Base-by-base conservation (phyloP, 805 yeast species). In the Limtongozyma cylindracea region DNA sequence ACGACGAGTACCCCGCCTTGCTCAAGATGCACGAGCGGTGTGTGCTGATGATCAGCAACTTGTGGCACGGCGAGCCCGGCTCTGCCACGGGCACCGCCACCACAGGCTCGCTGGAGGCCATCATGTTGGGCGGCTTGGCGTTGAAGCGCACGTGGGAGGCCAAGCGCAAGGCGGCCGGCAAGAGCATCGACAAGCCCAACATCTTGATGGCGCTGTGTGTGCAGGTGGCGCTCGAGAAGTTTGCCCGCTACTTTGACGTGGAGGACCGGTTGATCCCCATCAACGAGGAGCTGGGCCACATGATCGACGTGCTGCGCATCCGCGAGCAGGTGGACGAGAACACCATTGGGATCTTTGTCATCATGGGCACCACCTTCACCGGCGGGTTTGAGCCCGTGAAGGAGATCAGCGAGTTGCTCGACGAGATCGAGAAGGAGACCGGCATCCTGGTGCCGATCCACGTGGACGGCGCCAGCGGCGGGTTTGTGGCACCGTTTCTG, bases 381-480 rank as follows among this genome's bases (percentile, higher is more conserved):
- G 95, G 95, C 26, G 80, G 80, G 21, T 78, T 74, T 45, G 94
- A 80, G 41, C 61, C 72, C 24, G 80, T 80, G 19, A 54, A 47
- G 28, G 49, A 50, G 18, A 65, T 77, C 20, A 41, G 62, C 22
- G 40, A 56, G n/a, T 47, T 70, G n/a, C 50, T 80, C 29, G 82
- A 71, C 37, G 62, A 67, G 25, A 56, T 61, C 31, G 69, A 82
- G 39, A 45, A 47, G 27, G 67, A 69, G 32, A 66, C 58, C 3
- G 91, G 91, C 5, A 26, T 47, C 26, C 58, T 57, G 34, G 53
- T 80, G 26, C 78, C 88, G 20, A 77, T 80, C 37, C 95, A 80
- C 39, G 88, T 82, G 13, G 95, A 80, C 41, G 95, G 88, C 31
- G 94, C 94, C 3, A 63, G 78, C 11, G 94, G 94, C 26, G 95